phyloP scores from a whole-genome alignment of 2,329 filamentous ascomycete species.

The Metarhizium brunneum region DNA sequence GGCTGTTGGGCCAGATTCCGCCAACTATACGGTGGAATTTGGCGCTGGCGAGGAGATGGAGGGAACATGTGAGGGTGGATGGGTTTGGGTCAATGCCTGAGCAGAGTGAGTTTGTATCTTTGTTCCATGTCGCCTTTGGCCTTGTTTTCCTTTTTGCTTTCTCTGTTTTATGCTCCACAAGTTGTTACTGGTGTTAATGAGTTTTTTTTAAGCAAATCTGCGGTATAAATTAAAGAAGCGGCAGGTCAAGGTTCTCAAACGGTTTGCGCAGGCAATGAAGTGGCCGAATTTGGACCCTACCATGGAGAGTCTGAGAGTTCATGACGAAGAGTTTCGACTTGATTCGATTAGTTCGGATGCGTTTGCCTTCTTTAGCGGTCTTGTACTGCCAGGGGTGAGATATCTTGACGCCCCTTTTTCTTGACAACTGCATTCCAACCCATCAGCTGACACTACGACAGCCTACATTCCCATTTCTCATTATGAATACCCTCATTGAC shows the following conservation, averaged over 20 bases:
- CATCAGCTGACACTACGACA: slow-evolving; percentile 12
- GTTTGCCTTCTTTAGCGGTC: slow-evolving; percentile 68
- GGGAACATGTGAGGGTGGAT: slow-evolving; percentile 59
- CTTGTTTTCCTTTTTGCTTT: not conserved
- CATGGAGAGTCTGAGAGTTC: slow-evolving; percentile 51
- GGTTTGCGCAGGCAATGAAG: slow-evolving; percentile 63
- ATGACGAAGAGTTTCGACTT: slow-evolving; percentile 47
- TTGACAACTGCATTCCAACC: not conserved
- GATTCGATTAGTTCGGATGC: slow-evolving; percentile 58
- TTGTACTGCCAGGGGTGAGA: slow-evolving; percentile 60
- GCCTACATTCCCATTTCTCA: slow-evolving; percentile 60
- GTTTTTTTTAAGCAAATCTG: slow-evolving; percentile 39
- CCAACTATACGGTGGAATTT: slow-evolving; percentile 65
- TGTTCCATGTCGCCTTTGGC: not conserved
- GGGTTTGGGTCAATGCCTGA: slow-evolving; percentile 44
- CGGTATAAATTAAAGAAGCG: slow-evolving; percentile 55
- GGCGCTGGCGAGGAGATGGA: slow-evolving; percentile 64
- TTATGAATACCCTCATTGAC: slow-evolving; percentile 72
- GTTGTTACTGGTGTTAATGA: not conserved
- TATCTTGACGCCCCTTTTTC: not conserved
- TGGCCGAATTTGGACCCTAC: slow-evolving; percentile 66
- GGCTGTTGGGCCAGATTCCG: slow-evolving; percentile 54
- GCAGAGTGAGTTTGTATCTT: slow-evolving; percentile 29
- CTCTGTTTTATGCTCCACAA: not conserved
- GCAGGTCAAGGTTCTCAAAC: slow-evolving; percentile 59